Conservation (phyloP, 1,284 basidiomycete genomes). For the Ganoderma resinaceum region DNA sequence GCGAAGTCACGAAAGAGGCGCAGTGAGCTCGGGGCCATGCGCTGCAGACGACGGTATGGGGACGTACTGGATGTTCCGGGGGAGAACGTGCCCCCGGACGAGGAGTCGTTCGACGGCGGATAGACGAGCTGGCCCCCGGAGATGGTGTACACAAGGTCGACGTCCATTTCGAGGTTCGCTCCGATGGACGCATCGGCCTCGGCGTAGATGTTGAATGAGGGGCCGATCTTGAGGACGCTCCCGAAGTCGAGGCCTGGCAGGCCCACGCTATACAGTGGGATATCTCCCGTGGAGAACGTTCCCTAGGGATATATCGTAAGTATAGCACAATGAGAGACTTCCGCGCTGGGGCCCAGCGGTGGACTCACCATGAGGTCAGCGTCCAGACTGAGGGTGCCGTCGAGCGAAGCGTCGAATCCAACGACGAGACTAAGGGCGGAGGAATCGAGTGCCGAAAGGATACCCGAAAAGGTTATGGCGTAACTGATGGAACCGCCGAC, state of each 20-base stretch:
- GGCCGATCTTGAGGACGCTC: slow-evolving; percentile 43
- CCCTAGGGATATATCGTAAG: not conserved
- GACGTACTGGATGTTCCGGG: slow-evolving; percentile 31
- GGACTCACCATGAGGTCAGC: slow-evolving; percentile 3
- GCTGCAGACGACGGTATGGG: too few relatives aligned
- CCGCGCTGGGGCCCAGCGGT: not conserved
- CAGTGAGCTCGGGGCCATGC: too few relatives aligned
- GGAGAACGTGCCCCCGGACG: slow-evolving; percentile 27
- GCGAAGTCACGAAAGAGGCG: not conserved
- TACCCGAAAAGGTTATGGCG: not conserved
- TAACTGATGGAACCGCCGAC: slow-evolving; percentile 1
- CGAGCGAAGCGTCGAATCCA: slow-evolving; percentile 2
- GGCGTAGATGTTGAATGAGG: slow-evolving; percentile 41
- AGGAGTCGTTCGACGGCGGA: slow-evolving; percentile 39
- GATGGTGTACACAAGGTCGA: slow-evolving; percentile 44
- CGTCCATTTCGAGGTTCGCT: slow-evolving; percentile 45
- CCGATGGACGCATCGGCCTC: slow-evolving; percentile 41
- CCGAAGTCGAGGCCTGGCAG: slow-evolving; percentile 4
- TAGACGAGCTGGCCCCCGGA: slow-evolving; percentile 48
- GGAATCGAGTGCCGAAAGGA: not conserved
- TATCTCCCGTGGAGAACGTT: not conserved
- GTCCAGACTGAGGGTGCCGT: not conserved
- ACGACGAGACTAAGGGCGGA: not conserved
- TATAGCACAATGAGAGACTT: not conserved
- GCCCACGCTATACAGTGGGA: not conserved